Base-by-base conservation (phyloP, 108 stramenopile genomes). In the Nitzschia inconspicua region DNA sequence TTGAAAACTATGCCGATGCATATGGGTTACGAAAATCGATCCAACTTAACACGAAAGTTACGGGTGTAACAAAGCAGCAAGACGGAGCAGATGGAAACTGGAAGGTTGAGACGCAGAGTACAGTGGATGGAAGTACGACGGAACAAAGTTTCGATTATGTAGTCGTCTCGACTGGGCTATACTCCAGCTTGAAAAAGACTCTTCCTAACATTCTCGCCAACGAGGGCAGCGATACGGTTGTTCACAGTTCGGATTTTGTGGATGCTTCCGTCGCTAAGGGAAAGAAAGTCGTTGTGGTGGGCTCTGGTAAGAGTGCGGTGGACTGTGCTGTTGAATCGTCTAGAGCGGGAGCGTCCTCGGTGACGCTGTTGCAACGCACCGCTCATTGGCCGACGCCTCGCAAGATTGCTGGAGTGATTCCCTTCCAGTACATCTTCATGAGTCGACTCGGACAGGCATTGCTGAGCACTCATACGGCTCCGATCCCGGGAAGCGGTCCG, bases 361-460 rank as follows among this genome's bases (percentile, higher is more conserved):
- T 70, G 11, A 70, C 69, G 3, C 16, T 70, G 56, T 19, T 70
- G 9, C 43, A 42, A 18, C 69, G 63, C 10, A 35, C 24, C 10
- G 46, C 69, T 2, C 63, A 70, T 26, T 70, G 69, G 69, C 63
- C 63, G 1, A 70, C 69, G 6, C 69, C 69, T 2, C 44, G 19
- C 16, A 14, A 39, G 1, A 65, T 70, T 49, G 69, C 69, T 18
- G 69, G 57, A 44, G 18, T 70, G 2, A 70, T 70, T 28, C 69
- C 69, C 1, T 70, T 70, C 34, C 64, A 70, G 9, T 48, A 70
- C 26, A 28, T 70, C 11, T 70, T 70, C 20, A 40, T 70, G 19
- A 59, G 57, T 3, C 42, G 63, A 14, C 43, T 65, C 5, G 69
- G 69, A 7, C 63, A 65, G 27, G 26, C 39, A 18, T 55, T 70